phyloP scores from a whole-genome alignment of 1,139 yeast species.

The Debaryomycetaceae sp. region DNA sequence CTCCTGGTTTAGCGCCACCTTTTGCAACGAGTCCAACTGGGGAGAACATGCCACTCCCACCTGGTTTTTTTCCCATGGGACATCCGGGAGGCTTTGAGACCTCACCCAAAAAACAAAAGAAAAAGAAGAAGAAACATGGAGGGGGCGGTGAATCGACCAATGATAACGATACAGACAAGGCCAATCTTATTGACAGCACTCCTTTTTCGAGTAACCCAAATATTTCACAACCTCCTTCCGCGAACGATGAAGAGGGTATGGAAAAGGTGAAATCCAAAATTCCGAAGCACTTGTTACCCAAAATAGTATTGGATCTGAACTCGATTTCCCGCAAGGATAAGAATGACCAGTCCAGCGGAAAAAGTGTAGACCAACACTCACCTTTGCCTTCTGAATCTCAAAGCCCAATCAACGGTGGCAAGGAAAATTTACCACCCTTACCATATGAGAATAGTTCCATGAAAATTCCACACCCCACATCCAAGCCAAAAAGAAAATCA shows the following conservation, averaged over 20 bases:
- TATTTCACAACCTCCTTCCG: background rate
- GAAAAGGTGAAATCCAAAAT: constrained; percentile 1
- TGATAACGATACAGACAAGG: background rate
- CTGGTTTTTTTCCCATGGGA: background rate
- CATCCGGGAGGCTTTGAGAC: background rate
- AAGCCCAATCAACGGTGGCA: background rate
- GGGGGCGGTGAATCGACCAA: background rate
- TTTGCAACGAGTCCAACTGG: background rate
- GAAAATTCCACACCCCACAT: background rate
- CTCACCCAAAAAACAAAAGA: constrained; percentile 1
- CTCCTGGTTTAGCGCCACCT: constrained; percentile 2
- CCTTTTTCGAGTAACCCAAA: too few species aligned
- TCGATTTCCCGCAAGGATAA: background rate
- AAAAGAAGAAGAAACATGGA: constrained; percentile 4
- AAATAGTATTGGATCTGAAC: background rate
- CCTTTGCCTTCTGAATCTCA: background rate
- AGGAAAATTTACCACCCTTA: background rate
- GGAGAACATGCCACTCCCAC: background rate
- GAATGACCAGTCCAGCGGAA: background rate
- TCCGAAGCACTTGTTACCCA: constrained; percentile 4
- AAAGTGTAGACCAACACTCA: background rate
- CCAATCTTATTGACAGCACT: background rate
- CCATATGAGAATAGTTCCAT: background rate
- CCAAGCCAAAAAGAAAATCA: background rate
- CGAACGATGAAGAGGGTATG: background rate